Conservation (phyloP, 306 rosid species). For the Pyrus betulifolia region DNA sequence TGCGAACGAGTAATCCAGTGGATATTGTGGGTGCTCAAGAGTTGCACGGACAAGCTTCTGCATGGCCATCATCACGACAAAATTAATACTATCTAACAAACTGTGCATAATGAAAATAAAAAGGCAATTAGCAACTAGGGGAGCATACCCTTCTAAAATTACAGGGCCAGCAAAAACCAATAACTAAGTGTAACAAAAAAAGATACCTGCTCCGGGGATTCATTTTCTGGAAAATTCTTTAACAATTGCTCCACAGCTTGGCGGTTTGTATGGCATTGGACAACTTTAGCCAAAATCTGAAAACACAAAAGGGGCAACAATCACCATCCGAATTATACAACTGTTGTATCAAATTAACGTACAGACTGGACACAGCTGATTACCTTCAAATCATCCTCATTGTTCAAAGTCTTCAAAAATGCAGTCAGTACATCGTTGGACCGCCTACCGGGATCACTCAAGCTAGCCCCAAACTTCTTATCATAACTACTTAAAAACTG, state of each 20-base stretch:
- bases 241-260: conserved; percentile 24
- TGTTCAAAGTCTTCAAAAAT: conserved; percentile 55
- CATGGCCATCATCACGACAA: conserved; percentile 25
- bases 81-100: background rate
- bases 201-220: conserved; percentile 61
- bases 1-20: conserved; percentile 51
- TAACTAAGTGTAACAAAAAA: background rate
- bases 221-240: conserved; percentile 29
- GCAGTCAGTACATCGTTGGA: conserved; percentile 46
- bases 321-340: background rate
- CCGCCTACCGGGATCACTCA: conserved; percentile 76
- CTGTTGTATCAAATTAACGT: background rate
- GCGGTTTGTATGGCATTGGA: conserved; percentile 47
- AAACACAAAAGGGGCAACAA: background rate
- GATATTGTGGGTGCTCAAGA: conserved; percentile 65
- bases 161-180: conserved; percentile 5
- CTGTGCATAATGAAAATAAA: background rate
- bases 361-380: background rate
- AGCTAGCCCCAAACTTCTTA: conserved; percentile 45
- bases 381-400: conserved; percentile 57
- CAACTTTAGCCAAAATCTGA: conserved; percentile 51
- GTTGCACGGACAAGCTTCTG: conserved; percentile 76
- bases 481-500: conserved; percentile 53
- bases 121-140: background rate
- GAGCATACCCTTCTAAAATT: background rate